These are phyloP conservation scores for Apiospora arundinis DNA, from an alignment of 2,329 filamentous ascomycete species.

Conservation along the genomic window DNA sequence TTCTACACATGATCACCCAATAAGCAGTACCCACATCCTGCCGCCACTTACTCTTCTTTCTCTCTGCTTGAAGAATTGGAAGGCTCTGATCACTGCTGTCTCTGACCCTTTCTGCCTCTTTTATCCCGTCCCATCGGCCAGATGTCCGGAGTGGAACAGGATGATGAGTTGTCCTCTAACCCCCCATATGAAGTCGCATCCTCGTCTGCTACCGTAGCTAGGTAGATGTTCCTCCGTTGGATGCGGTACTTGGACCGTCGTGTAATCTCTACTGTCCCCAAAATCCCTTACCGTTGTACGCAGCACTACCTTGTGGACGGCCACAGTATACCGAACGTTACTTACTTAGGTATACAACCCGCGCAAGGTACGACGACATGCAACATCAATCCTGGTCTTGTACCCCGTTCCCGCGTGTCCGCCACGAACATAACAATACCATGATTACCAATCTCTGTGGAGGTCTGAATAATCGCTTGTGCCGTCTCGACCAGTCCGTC, in stretches of 20 bases:
- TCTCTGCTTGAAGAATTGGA: not conserved
- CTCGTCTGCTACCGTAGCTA: not conserved
- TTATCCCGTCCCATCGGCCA: constrained; percentile 12
- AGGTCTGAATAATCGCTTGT: not conserved
- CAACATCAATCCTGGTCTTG: not conserved
- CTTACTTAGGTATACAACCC: too few species aligned
- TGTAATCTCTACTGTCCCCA: not conserved
- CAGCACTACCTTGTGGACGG: not conserved
- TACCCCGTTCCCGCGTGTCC: not conserved
- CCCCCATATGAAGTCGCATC: not conserved
- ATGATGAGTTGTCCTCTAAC: constrained; percentile 1
- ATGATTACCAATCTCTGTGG: not conserved
- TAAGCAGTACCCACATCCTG: constrained; percentile 31
- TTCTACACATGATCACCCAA: constrained; percentile 30
- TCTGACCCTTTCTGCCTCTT: not conserved
- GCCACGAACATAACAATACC: not conserved
- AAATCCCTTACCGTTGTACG: not conserved
- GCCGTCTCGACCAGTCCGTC: not conserved
- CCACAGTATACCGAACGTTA: not conserved
- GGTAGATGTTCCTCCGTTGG: not conserved
- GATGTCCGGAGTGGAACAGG: constrained; percentile 15
- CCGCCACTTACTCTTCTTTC: constrained; percentile 21
- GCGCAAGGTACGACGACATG: constrained; percentile 2
- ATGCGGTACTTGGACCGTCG: not conserved
- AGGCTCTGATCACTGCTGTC: not conserved